phyloP scores from a whole-genome alignment of 345 rosid genomes.

The Arabidopsis suecica region DNA sequence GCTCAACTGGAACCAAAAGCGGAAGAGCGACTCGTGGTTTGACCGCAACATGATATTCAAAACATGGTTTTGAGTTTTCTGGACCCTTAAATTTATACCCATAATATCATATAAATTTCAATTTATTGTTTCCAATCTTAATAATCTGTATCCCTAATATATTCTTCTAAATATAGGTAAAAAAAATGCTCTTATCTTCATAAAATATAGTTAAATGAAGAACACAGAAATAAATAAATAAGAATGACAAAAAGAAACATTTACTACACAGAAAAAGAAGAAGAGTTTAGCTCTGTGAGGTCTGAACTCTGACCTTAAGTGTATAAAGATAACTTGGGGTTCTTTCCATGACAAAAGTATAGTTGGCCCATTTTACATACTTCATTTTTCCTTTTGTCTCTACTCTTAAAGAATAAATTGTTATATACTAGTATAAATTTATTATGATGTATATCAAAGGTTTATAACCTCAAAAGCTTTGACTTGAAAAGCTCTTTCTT shows the following conservation, averaged over 20 bases:
- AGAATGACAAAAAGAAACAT: constrained; percentile 21
- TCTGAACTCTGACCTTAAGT: constrained; percentile 27
- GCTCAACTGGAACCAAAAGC: neutral
- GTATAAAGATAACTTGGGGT: constrained; percentile 34
- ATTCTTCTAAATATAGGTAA: neutral
- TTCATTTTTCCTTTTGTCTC: constrained; percentile 41
- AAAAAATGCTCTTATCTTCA: neutral
- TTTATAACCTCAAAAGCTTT: constrained; percentile 53
- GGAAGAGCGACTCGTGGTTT: neutral
- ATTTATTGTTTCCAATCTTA: neutral
- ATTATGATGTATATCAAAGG: constrained; percentile 12
- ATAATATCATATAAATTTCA: neutral
- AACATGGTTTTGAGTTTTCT: neutral
- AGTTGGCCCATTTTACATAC: constrained; percentile 27
- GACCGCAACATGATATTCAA: neutral
- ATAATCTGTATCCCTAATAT: neutral
- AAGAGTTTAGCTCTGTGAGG: constrained; percentile 24
- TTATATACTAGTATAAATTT: neutral
- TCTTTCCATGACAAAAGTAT: constrained; percentile 36
- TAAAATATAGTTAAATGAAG: neutral
- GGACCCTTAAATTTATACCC: neutral
- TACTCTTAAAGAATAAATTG: constrained; percentile 32
- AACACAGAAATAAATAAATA: constrained; percentile 4
- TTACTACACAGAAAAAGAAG: constrained; percentile 22
- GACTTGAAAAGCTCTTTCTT: constrained; percentile 48